Conservation (phyloP, 1,284 basidiomycete genomes). For the Moniliella sp. region DNA sequence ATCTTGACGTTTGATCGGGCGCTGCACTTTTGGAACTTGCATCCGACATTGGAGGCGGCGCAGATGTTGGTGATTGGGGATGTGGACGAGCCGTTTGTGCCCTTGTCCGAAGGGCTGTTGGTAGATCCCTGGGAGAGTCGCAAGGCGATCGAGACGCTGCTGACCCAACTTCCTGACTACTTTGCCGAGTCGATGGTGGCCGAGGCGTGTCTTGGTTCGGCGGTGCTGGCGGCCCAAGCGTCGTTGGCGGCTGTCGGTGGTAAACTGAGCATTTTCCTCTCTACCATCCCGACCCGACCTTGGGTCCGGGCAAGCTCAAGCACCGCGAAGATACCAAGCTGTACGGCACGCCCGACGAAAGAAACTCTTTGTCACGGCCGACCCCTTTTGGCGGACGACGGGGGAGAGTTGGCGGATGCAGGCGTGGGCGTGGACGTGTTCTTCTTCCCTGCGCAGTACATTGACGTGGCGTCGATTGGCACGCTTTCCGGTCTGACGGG, state of each 20-base stretch:
- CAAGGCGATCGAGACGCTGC: slow-evolving; percentile 43
- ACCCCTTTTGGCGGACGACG: slow-evolving; percentile 55
- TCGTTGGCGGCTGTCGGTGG: slow-evolving; percentile 62
- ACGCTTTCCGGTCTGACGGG: slow-evolving; percentile 54
- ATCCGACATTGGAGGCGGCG: slow-evolving; percentile 44
- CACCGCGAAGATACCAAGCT: slow-evolving; percentile 47
- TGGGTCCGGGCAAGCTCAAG: slow-evolving; percentile 52
- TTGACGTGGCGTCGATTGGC: slow-evolving; percentile 64
- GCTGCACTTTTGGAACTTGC: slow-evolving; percentile 74
- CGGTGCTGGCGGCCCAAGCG: slow-evolving; percentile 42
- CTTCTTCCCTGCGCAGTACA: slow-evolving; percentile 57
- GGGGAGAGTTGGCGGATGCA: slow-evolving; percentile 70
- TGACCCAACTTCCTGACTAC: slow-evolving; percentile 49
- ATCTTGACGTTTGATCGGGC: slow-evolving; percentile 65
- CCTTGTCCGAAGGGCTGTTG: slow-evolving; percentile 54
- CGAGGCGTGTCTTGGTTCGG: slow-evolving; percentile 57
- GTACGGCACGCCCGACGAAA: slow-evolving; percentile 80
- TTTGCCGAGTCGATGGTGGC: slow-evolving; percentile 41
- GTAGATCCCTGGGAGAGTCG: slow-evolving; percentile 55
- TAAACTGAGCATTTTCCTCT: slow-evolving; percentile 61
- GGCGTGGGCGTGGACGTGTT: slow-evolving; percentile 80
- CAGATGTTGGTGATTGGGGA: slow-evolving; percentile 70
- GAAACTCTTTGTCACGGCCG: slow-evolving; percentile 53
- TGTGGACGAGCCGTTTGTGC: slow-evolving; percentile 71
- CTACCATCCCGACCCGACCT: slow-evolving; percentile 52